Evolutionary conservation across 257 asterid species (phyloP).

Genomic region (Penstemon barbatus): DNA sequence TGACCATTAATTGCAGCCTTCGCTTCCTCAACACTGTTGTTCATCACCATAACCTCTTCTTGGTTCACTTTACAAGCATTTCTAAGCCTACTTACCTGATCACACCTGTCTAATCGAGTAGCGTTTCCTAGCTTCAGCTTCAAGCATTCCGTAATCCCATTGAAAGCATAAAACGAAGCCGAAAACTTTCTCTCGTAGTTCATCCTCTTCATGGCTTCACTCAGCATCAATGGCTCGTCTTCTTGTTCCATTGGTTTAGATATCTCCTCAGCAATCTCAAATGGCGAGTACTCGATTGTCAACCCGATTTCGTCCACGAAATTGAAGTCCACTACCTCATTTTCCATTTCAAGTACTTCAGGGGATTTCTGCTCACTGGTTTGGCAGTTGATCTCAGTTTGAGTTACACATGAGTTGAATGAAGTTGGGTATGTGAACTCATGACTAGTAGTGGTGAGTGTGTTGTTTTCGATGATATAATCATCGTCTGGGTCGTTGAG

Average conservation of each 20-base stretch:
- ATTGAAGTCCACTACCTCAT: constrained; percentile 49
- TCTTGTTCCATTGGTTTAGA: constrained; percentile 34
- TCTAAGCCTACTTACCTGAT: constrained; percentile 46
- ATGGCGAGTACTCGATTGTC: constrained; percentile 56
- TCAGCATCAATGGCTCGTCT: constrained; percentile 42
- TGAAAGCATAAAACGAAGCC: constrained; percentile 71
- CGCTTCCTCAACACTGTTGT: neutral
- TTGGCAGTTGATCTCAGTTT: constrained; percentile 11
- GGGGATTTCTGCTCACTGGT: constrained; percentile 26
- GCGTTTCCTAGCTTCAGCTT: constrained; percentile 48
- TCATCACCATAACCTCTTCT: constrained; percentile 25
- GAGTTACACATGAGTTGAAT: constrained; percentile 21
- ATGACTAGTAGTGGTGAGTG: neutral
- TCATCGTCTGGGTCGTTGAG: constrained; percentile 51
- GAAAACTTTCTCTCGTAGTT: constrained; percentile 77
- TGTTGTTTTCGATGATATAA: constrained; percentile 13
- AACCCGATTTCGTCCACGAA: constrained; percentile 64
- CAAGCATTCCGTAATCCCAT: constrained; percentile 73
- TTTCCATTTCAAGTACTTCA: constrained; percentile 35
- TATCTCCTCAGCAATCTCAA: constrained; percentile 64
- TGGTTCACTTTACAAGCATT: constrained; percentile 51
- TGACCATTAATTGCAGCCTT: neutral
- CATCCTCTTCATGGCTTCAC: constrained; percentile 71
- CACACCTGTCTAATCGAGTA: constrained; percentile 35
- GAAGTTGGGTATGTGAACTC: constrained; percentile 20